Evolutionary conservation across 129 eudicot genomes (phyloP).

Genomic region (Smallanthus sonchifolius): DNA sequence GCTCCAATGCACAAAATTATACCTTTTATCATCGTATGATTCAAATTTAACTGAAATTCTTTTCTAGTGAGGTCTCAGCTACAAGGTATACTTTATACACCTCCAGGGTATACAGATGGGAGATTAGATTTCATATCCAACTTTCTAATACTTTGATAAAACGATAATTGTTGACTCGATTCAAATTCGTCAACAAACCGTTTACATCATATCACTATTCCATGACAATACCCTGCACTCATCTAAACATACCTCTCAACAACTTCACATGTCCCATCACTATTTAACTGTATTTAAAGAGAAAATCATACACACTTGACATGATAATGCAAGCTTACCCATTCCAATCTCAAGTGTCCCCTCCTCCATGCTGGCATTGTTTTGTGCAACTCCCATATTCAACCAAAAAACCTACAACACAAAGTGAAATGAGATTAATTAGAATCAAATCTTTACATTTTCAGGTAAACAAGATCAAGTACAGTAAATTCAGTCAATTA

Average conservation of each 20-base stretch:
- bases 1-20: too few species aligned
- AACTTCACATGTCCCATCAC: neutral
- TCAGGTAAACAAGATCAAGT: neutral
- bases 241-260: neutral
- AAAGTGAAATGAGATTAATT: neutral
- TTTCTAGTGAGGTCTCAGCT: neutral
- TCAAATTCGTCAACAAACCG: neutral
- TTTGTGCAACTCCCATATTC: slow-evolving; percentile 62
- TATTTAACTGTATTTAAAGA: neutral
- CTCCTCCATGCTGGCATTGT: slow-evolving; percentile 59
- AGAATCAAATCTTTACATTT: neutral
- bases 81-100: neutral
- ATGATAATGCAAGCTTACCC: slow-evolving; percentile 49
- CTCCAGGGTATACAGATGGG: neutral
- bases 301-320: neutral
- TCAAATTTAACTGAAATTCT: neutral
- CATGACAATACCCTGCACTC: neutral
- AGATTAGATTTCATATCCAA: neutral
- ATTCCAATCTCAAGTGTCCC: slow-evolving; percentile 89
- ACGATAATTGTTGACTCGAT: neutral
- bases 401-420: slow-evolving; percentile 10
- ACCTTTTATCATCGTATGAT: too few species aligned
- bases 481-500: neutral
- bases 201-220: neutral
- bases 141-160: neutral